Conservation (phyloP, 2,329 filamentous ascomycete genomes). For the Monascus ruber region DNA sequence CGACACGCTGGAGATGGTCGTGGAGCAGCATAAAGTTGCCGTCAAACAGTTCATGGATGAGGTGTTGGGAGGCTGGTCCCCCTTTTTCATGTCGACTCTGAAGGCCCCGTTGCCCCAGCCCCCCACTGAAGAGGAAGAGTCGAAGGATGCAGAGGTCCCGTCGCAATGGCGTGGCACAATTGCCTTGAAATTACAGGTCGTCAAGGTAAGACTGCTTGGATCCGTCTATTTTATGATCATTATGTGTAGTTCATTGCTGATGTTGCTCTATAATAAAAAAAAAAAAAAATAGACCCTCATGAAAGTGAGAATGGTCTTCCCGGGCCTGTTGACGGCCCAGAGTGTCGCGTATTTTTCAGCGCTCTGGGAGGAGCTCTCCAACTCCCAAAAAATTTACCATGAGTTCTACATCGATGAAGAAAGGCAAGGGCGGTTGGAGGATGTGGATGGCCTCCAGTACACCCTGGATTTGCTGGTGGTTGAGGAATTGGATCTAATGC, state of each 20-base stretch:
- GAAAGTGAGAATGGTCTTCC: conserved; percentile 76
- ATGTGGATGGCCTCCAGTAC: conserved; percentile 83
- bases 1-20: conserved; percentile 90
- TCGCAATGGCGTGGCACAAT: conserved; percentile 70
- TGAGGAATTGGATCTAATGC: conserved; percentile 90
- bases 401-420: conserved; percentile 77
- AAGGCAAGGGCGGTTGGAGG: conserved; percentile 76
- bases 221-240: too few relatives aligned
- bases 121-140: conserved; percentile 47
- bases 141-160: conserved; percentile 43
- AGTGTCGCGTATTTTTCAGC: conserved; percentile 73
- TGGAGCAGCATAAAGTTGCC: conserved; percentile 78
- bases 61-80: conserved; percentile 70
- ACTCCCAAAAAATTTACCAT: conserved; percentile 62
- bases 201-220: conserved; percentile 46
- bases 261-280: not conserved
- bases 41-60: conserved; percentile 86
- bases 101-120: conserved; percentile 59
- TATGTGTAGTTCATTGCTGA: too few relatives aligned
- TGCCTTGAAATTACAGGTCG: conserved; percentile 82
- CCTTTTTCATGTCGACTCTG: conserved; percentile 73
- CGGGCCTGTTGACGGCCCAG: conserved; percentile 68
- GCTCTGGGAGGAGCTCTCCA: conserved; percentile 77
- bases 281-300: conserved; percentile 58
- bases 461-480: conserved; percentile 87